phyloP scores from a whole-genome alignment of 2,329 filamentous ascomycete genomes.

The Westerdykella sp. region DNA sequence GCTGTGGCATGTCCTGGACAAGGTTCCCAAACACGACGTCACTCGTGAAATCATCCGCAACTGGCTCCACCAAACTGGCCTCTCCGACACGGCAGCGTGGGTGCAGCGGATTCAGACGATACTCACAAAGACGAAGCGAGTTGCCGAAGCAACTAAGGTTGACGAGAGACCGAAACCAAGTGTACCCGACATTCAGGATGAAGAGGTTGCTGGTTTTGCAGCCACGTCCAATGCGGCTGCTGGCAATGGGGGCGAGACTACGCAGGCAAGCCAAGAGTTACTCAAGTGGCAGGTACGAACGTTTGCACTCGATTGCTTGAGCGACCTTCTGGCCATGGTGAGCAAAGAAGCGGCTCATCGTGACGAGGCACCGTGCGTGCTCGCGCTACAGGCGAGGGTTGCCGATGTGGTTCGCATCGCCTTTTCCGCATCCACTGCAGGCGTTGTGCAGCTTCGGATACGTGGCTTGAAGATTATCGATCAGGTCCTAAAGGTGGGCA shows the following conservation, averaged over 20 bases:
- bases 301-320: constrained; percentile 85
- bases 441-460: constrained; percentile 81
- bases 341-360: constrained; percentile 72
- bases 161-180: constrained; percentile 45
- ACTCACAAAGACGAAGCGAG: constrained; percentile 76
- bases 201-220: constrained; percentile 94
- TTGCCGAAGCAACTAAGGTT: constrained; percentile 50
- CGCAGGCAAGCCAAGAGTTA: constrained; percentile 64
- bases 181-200: constrained; percentile 79
- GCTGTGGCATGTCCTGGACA: constrained; percentile 83
- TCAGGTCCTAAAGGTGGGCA: constrained; percentile 65
- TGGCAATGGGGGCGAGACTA: constrained; percentile 36
- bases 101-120: constrained; percentile 82
- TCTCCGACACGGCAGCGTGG: constrained; percentile 77
- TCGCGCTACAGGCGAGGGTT: constrained; percentile 72
- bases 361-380: constrained; percentile 70
- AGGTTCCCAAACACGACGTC: constrained; percentile 65
- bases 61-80: constrained; percentile 86
- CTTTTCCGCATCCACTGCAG: constrained; percentile 93
- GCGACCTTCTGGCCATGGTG: constrained; percentile 72
- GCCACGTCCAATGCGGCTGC: constrained; percentile 57
- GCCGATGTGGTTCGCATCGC: constrained; percentile 94
- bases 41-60: constrained; percentile 84
- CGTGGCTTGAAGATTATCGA: constrained; percentile 93
- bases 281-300: constrained; percentile 92